Evolutionary conservation across 225 moss, liverwort and hornwort genomes (phyloP).

Genomic region (Anthoceros angustus): DNA sequence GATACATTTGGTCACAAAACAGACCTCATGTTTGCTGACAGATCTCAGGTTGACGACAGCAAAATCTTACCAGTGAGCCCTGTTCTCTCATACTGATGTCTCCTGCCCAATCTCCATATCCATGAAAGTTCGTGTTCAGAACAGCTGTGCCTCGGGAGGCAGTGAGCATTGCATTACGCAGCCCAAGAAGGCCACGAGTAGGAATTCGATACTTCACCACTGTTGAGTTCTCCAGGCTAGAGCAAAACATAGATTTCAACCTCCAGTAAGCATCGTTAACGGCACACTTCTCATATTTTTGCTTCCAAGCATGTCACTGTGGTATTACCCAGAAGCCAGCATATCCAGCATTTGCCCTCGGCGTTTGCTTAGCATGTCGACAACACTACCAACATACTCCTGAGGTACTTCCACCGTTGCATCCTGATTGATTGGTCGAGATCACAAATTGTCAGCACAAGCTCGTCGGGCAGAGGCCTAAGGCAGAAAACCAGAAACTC

Average conservation of each 20-base stretch:
- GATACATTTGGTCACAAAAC: background rate
- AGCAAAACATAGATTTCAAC: background rate
- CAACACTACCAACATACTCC: slow-evolving; percentile 76
- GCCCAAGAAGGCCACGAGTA: slow-evolving; percentile 76
- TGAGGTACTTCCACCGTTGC: slow-evolving; percentile 87
- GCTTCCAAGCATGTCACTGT: background rate
- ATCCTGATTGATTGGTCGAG: slow-evolving; percentile 32
- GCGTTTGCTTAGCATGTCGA: slow-evolving; percentile 80
- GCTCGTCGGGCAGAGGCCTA: background rate
- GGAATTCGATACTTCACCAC: slow-evolving; percentile 86
- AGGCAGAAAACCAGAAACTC: background rate
- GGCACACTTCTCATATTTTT: background rate
- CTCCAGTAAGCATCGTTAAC: background rate
- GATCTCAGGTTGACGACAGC: background rate
- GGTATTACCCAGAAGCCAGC: slow-evolving; percentile 54
- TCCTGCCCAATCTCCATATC: slow-evolving; percentile 77
- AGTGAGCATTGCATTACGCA: slow-evolving; percentile 72
- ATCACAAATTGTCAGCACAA: background rate
- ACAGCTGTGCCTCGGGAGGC: slow-evolving; percentile 92
- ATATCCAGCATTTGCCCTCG: slow-evolving; percentile 93
- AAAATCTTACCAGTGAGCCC: slow-evolving; percentile 67
- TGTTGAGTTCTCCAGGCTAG: slow-evolving; percentile 51
- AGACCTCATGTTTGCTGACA: background rate
- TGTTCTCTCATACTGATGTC: slow-evolving; percentile 93
- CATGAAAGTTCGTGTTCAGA: slow-evolving; percentile 67